These are phyloP conservation scores for Tolypocladium endophyticum DNA, from an alignment of 2,329 filamentous ascomycete genomes.

Conservation along the genomic window DNA sequence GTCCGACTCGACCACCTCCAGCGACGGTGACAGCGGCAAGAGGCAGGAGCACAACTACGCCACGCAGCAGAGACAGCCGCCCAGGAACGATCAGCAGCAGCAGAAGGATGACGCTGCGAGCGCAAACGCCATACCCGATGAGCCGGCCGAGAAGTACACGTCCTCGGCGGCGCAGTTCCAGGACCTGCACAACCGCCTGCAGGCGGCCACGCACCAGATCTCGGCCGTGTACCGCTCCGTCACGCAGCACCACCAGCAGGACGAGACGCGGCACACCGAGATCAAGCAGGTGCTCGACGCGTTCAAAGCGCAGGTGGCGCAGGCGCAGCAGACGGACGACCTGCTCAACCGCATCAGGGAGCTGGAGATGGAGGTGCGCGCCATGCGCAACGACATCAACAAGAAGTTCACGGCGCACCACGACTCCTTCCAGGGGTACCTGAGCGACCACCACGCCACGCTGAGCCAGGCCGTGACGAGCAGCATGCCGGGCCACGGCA, in stretches of 20 bases:
- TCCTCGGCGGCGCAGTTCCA: constrained; percentile 57
- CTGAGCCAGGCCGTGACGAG: constrained; percentile 38
- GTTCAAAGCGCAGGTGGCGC: constrained; percentile 33
- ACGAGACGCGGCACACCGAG: constrained; percentile 48
- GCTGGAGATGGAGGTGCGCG: constrained; percentile 48
- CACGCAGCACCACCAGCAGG: constrained; percentile 35
- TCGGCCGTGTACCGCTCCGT: constrained; percentile 50
- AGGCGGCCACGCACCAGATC: constrained; percentile 60
- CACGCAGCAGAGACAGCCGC: constrained; percentile 13
- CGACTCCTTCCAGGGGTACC: constrained; percentile 39
- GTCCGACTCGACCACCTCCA: constrained; percentile 33
- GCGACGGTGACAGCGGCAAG: constrained; percentile 5
- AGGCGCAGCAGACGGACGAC: constrained; percentile 31
- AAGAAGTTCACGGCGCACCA: constrained; percentile 40
- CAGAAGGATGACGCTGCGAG: not conserved
- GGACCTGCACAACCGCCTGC: constrained; percentile 77
- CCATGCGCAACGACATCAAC: constrained; percentile 43
- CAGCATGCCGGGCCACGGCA: constrained; percentile 37
- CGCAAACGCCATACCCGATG: constrained; percentile 31
- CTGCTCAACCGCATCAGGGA: constrained; percentile 36
- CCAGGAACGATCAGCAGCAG: constrained; percentile 19
- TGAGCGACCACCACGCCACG: constrained; percentile 38
- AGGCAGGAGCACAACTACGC: constrained; percentile 3
- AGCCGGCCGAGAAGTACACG: constrained; percentile 34
- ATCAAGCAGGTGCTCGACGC: constrained; percentile 35